Evolutionary conservation across 768 basidiomycete genomes (phyloP), one percentile per base, ranked within the genome.

Genomic region (Sporobolomyces pararoseus): DNA sequence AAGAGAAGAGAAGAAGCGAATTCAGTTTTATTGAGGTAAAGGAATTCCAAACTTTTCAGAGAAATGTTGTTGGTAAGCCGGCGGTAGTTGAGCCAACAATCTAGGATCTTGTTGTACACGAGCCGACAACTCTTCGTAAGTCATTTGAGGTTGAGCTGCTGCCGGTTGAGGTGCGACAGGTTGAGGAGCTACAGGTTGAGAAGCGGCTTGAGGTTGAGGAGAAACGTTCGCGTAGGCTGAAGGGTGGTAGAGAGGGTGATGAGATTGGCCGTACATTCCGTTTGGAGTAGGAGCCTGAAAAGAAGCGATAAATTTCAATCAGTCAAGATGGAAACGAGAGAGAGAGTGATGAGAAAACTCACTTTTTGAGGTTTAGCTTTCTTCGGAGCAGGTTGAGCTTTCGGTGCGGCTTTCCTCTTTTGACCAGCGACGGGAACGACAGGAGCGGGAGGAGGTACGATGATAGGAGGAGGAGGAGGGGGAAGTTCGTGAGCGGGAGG

Each of bases 161-260:
- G 63, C 44, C 17, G 69, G n/a, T 50, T 25, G 34, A 19, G 62
- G 34, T 12, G 61, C 61, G 14, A 29, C 5, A 42, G 46, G 46
- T 47, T 47, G 46, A 13, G 23, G 39, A 14, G 29, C 27, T 19
- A 31, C 25, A 6, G 62, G 62, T 37, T 39, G 62, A 27, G 62
- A 50, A 32, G 46, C 29, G 42, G 39, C n/a, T n/a, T n/a, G 39
- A 42, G 39, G 39, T 9, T 9, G 39, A 42, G 39, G 39, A 42
- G 39, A 42, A 23, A 61, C 61, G 55, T 68, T 53, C 21, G 50
- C n/a, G 58, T 70, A 70, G 19, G 68, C 68, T 27, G 68, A 70
- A 2, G 68, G 68, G 44, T 70, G 68, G 58, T 70, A 70, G 17
- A 70, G 50, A 13, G 68, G 68, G 51, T 70, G 68, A n/a, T 31